phyloP scores from a whole-genome alignment of 345 rosid species.

The Eucalyptus globulus region DNA sequence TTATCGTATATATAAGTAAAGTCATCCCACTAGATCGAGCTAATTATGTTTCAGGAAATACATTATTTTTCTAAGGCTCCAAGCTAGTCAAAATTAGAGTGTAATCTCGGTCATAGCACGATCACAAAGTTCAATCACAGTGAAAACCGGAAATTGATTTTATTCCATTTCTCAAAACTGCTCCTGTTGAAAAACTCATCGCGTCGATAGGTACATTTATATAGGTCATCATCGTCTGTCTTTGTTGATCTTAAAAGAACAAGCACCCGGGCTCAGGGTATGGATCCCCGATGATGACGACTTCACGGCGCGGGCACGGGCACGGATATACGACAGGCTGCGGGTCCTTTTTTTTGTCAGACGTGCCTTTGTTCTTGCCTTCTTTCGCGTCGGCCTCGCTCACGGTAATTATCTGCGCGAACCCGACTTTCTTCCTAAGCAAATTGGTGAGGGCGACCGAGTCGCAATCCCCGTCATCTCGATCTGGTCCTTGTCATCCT shows the following conservation, averaged over 20 bases:
- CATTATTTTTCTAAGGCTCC: background rate
- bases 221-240: no score
- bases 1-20: background rate
- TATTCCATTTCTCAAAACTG: background rate
- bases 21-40: background rate
- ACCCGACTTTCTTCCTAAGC: background rate
- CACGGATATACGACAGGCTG: background rate
- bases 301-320: background rate
- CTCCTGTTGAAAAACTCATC: background rate
- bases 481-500: background rate
- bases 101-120: background rate
- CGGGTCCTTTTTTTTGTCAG: rapidly evolving
- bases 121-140: background rate
- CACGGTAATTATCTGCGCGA: background rate
- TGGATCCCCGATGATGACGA: background rate
- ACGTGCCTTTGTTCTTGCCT: rapidly evolving
- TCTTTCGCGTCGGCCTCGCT: background rate
- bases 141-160: background rate
- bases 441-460: background rate
- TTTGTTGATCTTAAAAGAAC: background rate
- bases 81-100: background rate
- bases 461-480: background rate
- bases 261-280: background rate
- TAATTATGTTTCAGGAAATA: background rate
- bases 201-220: background rate